These are phyloP conservation scores for Teunomyces panamensis DNA, from an alignment of 805 yeast genomes.

Conservation along the genomic window DNA sequence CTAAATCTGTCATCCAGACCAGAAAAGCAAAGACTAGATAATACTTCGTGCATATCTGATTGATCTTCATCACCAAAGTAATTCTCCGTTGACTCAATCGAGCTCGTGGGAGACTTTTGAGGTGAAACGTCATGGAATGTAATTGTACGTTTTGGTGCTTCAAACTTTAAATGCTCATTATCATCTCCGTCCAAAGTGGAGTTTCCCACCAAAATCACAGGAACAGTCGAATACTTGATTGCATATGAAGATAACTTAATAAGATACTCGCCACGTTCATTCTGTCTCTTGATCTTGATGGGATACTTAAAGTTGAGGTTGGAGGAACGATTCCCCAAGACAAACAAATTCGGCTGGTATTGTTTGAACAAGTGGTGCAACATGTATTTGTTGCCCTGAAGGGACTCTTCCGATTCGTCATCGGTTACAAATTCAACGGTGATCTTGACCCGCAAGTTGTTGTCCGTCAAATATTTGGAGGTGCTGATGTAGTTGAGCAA, in stretches of 20 bases:
- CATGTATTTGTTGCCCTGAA: constrained; percentile 33
- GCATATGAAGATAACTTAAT: constrained; percentile 37
- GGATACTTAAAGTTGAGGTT: constrained; percentile 44
- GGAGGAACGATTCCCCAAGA: constrained; percentile 37
- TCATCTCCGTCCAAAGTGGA: constrained; percentile 9
- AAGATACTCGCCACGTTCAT: constrained; percentile 24
- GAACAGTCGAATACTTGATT: constrained; percentile 38
- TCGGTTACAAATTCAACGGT: constrained; percentile 39
- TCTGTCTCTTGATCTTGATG: constrained; percentile 19
- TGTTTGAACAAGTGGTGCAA: constrained; percentile 35
- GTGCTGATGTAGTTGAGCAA: constrained; percentile 18
- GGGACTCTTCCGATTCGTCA: constrained; percentile 8
- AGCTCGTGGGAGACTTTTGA: background rate
- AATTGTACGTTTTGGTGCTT: background rate
- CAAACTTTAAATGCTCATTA: background rate
- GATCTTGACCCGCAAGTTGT: constrained; percentile 28
- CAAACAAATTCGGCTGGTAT: constrained; percentile 39
- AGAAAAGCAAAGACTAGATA: background rate
- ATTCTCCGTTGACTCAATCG: constrained; percentile 7
- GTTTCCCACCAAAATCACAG: constrained; percentile 37
- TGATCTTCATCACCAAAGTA: constrained; percentile 2
- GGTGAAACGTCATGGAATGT: background rate
- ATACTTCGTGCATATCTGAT: background rate
- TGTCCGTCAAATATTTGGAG: constrained; percentile 11
- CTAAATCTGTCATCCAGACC: constrained; percentile 12